A percentile compares a stretch with the other conserved stretches of the same genome.
phyloP scores from a whole-genome alignment of 1,284 basidiomycete genomes.

The Phellinidium pouzarii region DNA sequence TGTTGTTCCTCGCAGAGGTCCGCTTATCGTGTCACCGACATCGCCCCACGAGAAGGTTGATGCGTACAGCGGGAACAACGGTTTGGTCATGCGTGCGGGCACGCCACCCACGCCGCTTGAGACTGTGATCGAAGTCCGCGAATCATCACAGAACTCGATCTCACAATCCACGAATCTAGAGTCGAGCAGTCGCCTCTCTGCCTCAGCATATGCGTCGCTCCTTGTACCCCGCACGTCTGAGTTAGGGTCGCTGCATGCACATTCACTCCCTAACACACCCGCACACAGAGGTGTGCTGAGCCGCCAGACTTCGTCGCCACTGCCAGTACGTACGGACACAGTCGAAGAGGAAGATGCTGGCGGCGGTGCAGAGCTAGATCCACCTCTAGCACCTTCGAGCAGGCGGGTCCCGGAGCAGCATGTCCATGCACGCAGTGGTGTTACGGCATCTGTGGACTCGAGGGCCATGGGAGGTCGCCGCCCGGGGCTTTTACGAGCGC shows the following conservation, averaged over 20 bases:
- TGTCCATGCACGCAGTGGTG: not conserved
- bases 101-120: not conserved
- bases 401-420: not conserved
- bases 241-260: conserved; percentile 25
- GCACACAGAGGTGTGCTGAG: conserved; percentile 47
- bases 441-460: not conserved
- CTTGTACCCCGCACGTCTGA: conserved; percentile 26
- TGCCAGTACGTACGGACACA: conserved; percentile 30
- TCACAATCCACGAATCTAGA: not conserved
- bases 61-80: not conserved
- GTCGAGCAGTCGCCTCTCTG: not conserved
- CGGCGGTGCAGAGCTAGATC: not conserved
- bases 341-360: conserved; percentile 1
- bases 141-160: conserved; percentile 5
- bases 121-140: not conserved
- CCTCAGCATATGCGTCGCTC: conserved; percentile 19
- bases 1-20: not conserved
- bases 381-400: not conserved
- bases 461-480: not conserved
- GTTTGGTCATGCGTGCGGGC: not conserved
- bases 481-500: conserved; percentile 12
- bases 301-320: conserved; percentile 54
- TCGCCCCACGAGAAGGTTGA: not conserved
- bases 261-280: conserved; percentile 33
- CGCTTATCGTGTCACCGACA: not conserved